Percentiles rank a stretch among this genome's conserved stretches.
Conservation (phyloP, 768 basidiomycete species). For the Dioszegia hungarica region DNA sequence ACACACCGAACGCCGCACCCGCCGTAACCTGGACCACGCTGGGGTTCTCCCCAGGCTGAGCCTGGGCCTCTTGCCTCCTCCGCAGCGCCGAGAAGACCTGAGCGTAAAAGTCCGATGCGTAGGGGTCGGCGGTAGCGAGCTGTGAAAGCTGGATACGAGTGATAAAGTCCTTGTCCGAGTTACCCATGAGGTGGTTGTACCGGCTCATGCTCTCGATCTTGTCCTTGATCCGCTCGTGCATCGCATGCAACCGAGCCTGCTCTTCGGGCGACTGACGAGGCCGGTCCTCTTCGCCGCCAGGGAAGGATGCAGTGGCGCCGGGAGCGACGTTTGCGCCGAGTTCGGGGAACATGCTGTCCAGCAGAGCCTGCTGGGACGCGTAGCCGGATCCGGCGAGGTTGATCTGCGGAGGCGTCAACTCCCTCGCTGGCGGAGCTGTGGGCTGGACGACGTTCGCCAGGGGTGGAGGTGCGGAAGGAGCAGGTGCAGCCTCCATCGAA, state of each 20-base stretch:
- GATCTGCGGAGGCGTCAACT: conserved; percentile 21
- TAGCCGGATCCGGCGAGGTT: conserved; percentile 31
- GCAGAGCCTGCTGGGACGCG: conserved; percentile 34
- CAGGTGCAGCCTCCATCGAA: conserved; percentile 9
- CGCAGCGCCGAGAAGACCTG: conserved; percentile 86
- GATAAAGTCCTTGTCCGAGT: conserved; percentile 91
- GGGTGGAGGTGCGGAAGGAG: neutral
- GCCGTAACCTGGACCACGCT: conserved; percentile 78
- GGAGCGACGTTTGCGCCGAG: conserved; percentile 10
- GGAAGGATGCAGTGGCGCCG: conserved; percentile 10
- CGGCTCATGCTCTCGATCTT: conserved; percentile 46
- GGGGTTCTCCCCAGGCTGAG: conserved; percentile 50
- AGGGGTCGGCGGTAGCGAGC: conserved; percentile 93
- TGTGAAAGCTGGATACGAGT: conserved; percentile 98
- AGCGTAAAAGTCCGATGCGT: conserved; percentile 96
- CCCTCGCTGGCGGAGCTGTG: conserved; percentile 11
- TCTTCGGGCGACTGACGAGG: conserved; percentile 28
- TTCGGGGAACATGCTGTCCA: conserved; percentile 45
- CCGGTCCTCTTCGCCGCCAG: neutral
- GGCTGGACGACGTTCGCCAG: too few species aligned
- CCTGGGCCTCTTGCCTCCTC: conserved; percentile 63
- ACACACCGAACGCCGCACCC: conserved; percentile 74
- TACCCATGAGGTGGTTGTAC: conserved; percentile 50
- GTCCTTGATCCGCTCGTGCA: conserved; percentile 31
- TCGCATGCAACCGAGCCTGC: conserved; percentile 20